These are phyloP conservation scores for Tuber calosporum DNA, from an alignment of 495 filamentous ascomycete species.

Conservation along the genomic window DNA sequence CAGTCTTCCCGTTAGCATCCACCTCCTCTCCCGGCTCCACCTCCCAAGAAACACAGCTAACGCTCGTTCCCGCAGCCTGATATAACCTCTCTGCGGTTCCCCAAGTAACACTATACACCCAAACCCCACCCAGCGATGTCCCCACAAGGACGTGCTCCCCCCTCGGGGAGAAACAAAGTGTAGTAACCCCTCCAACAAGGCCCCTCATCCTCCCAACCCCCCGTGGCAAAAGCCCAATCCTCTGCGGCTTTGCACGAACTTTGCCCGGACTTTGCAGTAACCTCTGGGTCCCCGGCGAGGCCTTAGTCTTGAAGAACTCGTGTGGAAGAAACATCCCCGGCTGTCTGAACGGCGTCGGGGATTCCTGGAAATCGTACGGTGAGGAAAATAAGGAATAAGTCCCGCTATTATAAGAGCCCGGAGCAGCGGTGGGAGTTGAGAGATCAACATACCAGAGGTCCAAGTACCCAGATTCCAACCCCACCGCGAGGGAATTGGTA, in stretches of 20 bases:
- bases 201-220: background rate
- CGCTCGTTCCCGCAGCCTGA: constrained; percentile 11
- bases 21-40: constrained; percentile 8
- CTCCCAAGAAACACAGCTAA: constrained; percentile 15
- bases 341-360: background rate
- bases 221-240: constrained; percentile 8
- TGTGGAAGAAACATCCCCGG: background rate
- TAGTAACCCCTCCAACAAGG: constrained; percentile 18
- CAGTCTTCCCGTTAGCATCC: constrained; percentile 8
- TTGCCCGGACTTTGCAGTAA: background rate
- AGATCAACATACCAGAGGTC: constrained; percentile 28
- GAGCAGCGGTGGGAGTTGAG: background rate
- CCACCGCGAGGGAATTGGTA: constrained; percentile 20
- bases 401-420: background rate
- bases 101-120: constrained; percentile 15
- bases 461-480: constrained; percentile 22
- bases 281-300: constrained; percentile 1
- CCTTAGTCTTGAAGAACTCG: constrained; percentile 11
- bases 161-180: constrained; percentile 18
- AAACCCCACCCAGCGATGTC: constrained; percentile 18
- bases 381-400: background rate
- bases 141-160: constrained; percentile 22
- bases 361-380: background rate
- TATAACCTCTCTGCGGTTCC: constrained; percentile 5
- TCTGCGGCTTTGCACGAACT: background rate